A percentile compares a stretch with the other conserved stretches of the same genome.
Evolutionary conservation across 1,139 yeast species (phyloP).

Genomic region (Diutina sp.): DNA sequence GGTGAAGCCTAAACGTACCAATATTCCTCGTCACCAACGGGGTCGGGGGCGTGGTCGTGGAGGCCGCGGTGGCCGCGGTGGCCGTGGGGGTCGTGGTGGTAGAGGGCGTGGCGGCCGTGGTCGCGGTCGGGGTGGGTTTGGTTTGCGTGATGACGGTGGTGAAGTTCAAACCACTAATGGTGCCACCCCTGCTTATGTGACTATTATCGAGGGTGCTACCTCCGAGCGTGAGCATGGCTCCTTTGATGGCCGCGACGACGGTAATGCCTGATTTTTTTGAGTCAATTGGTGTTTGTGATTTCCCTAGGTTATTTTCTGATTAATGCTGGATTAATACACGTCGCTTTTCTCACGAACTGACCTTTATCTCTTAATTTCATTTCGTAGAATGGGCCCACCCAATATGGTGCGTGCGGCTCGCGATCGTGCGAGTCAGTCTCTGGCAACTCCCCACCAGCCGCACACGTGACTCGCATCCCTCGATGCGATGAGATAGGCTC

Average conservation of each 20-base stretch:
- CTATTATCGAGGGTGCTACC: too few species aligned
- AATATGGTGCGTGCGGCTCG: background rate
- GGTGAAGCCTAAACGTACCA: background rate
- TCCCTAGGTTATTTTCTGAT: too few species aligned
- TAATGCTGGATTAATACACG: too few species aligned
- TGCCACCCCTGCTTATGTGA: too few species aligned
- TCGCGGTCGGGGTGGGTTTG: background rate
- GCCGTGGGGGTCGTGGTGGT: background rate
- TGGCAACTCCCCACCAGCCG: background rate
- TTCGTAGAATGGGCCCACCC: background rate
- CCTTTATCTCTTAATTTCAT: too few species aligned
- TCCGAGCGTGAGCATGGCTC: too few species aligned
- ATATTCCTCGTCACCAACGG: background rate
- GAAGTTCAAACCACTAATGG: background rate
- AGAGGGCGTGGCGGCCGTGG: background rate
- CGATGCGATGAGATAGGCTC: background rate
- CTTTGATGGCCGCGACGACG: too few species aligned
- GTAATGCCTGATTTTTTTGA: too few species aligned
- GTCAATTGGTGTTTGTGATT: too few species aligned
- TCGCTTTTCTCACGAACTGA: too few species aligned
- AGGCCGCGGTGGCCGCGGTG: background rate
- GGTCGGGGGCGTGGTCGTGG: conserved; percentile 1
- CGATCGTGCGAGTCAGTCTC: background rate
- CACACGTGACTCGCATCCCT: background rate
- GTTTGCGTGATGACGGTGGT: background rate